Conservation (phyloP, 2,329 filamentous ascomycete species). For the Dryadomyces quercus-mongolicae region DNA sequence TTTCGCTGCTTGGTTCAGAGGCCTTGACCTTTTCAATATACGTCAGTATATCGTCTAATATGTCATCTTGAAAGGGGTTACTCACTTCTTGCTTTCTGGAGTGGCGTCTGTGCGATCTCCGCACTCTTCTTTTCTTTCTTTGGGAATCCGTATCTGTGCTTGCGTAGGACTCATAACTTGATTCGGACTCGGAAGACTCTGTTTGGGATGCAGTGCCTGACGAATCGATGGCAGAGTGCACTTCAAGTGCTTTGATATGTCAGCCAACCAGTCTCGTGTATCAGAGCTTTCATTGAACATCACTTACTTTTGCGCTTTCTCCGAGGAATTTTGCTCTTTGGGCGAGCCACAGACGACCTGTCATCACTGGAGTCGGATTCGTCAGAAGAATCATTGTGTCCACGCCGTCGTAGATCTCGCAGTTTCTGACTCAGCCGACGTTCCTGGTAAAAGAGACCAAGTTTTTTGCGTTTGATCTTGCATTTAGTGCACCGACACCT, state of each 20-base stretch:
- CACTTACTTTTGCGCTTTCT: not conserved
- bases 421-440: not conserved
- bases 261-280: not conserved
- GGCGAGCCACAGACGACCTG: not conserved
- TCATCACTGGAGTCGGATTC: not conserved
- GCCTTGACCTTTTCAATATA: not conserved
- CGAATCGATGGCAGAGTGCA: not conserved
- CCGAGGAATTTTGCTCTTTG: not conserved
- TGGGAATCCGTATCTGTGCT: constrained; percentile 1
- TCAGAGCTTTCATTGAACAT: not conserved
- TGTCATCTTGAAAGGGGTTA: no score
- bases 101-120: not conserved
- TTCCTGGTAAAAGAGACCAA: not conserved
- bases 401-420: not conserved
- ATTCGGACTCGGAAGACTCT: not conserved
- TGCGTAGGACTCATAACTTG: constrained; percentile 1
- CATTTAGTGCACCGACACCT: constrained; percentile 6
- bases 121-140: not conserved
- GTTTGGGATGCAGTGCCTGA: not conserved
- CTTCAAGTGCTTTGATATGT: not conserved
- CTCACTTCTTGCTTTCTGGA: not conserved
- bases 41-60: not conserved
- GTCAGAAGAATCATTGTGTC: not conserved
- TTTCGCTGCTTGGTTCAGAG: not conserved
- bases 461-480: constrained; percentile 8